Evolutionary conservation across 2,329 filamentous ascomycete species (phyloP).

Genomic region (Rachicladosporium sp.): DNA sequence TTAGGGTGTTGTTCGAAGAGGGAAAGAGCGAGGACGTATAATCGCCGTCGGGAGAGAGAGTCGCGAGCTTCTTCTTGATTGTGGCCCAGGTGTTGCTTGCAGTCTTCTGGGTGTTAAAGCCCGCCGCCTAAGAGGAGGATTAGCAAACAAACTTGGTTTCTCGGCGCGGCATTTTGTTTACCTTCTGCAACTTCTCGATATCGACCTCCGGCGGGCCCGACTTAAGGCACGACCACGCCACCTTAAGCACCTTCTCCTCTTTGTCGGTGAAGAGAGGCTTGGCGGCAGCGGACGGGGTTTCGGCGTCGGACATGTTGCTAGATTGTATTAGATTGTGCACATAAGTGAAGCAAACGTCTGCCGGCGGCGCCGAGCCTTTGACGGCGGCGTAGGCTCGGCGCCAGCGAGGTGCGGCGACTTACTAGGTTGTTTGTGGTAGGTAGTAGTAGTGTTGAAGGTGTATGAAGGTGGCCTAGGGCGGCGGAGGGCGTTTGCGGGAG

Average conservation of each 20-base stretch:
- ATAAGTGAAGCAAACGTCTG: no score
- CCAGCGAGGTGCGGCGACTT: no score
- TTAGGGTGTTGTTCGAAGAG: no score
- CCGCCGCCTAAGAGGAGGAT: conserved; percentile 7
- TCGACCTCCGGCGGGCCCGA: conserved; percentile 22
- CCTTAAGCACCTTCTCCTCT: conserved; percentile 18
- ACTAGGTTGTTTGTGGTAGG: no score
- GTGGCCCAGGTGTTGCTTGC: conserved; percentile 23
- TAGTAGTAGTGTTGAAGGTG: no score
- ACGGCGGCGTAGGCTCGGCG: no score
- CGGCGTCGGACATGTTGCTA: conserved; percentile 3
- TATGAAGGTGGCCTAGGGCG: no score
- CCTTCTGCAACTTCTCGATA: conserved; percentile 15
- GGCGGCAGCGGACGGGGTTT: conserved; percentile 3
- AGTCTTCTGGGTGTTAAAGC: conserved; percentile 23
- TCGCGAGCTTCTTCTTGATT: conserved; percentile 23
- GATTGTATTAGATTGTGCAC: no score
- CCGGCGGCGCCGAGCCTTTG: no score
- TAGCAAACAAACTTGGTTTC: no score
- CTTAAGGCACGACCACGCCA: conserved; percentile 22
- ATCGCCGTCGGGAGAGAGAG: conserved; percentile 10
- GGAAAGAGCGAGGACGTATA: not conserved
- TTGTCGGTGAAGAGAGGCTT: conserved; percentile 16
- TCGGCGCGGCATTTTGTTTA: no score
- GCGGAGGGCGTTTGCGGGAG: no score